Base-by-base conservation (phyloP, 2,329 filamentous ascomycete genomes). In the Diaporthe sp. region DNA sequence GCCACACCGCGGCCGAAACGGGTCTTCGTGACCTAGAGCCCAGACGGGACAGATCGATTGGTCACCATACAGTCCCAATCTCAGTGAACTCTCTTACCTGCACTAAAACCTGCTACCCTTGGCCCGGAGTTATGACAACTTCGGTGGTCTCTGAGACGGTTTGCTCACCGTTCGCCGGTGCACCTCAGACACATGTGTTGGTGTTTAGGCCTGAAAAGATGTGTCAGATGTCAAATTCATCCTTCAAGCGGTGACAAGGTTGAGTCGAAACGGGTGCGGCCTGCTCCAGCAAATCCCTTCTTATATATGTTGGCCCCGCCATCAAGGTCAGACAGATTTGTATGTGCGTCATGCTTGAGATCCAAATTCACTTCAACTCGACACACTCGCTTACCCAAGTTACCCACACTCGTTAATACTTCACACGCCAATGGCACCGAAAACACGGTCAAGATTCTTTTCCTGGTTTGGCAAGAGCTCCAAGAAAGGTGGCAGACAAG, bases 1-100 rank as follows among this genome's bases (percentile, higher is more conserved):
- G 59, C 63, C 63, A 66, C 63, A 17, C 9, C 22, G 61, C 42
- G 61, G 61, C 61, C 30, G 44, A 66, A 51, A 66, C 63, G 30
- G 63, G 63, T 66, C 63, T 51, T 44, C 9, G 19, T 17, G 30
- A 37, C 47, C 27, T 19, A 66, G 27, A n/a, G 27, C 12, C 44
- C n/a, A 44, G 22, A 27, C 30, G 13, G 19, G 30, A 35, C 44
- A 19, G 2, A 44, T 42, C 17, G 2, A 44, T 42, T 19, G 51
- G 22, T 66, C 22, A 37, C 44, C 10, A 12, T 1, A 8, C 32
- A 37, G 30, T 4, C 22, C 22, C 37, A 13, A 0, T 25, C 13
- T 19, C 19, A 32, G 47, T 8, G 13, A 15, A 8, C 6, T 13
- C 5, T 19, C 22, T 27, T 22, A 8, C 32, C 32, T 53, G 19